Base-by-base conservation (phyloP, 2,329 filamentous ascomycete species). In the Xylaria sp. region DNA sequence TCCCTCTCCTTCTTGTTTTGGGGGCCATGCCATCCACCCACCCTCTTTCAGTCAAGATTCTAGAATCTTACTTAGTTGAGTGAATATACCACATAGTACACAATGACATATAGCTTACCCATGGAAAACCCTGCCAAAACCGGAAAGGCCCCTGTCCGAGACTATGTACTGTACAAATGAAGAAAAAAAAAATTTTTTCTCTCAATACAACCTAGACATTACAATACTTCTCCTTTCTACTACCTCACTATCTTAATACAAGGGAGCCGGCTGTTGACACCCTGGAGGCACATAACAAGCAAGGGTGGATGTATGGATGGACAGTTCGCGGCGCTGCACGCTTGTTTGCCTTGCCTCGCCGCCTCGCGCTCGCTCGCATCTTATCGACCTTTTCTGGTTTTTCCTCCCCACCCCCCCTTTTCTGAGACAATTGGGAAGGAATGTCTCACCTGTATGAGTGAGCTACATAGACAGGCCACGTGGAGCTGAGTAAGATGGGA, bases 401-500 rank as follows among this genome's bases (percentile, higher is more conserved):
- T n/a, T 15, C 20, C 28, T 55, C 25, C 5, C 52, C 28, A 32
- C 28, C 13, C 28, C 18, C 28, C 52, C 5, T 37, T 55, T 20
- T n/a, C 52, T 55, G 32, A 55, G 52, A 37, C 52, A 37, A 3
- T 32, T 37, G 20, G 18, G 28, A 46, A 10, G 39, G 56, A 46
- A 48, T 46, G 39, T 58, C 56, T 58, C 12, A 60, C 37, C 23
- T 10, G 39, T 34, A 28, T 48, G 23, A 34, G 23, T 37, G 28
- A 28, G 28, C 28, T 28, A n/a, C 41, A 46, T 8, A 37, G n/a
- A 34, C 34, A 9, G 44, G 9, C 67, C 51, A 46, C 58, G 50
- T 39, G 52, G 39, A 63, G 52, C 63, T 69, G 67, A 69, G 63
- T 69, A 66, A 58, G 56, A 57, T 44, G 25, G 15, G 13, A 58